phyloP scores from a whole-genome alignment of 2,329 filamentous ascomycete genomes.

The Fusarium chlamydosporum region DNA sequence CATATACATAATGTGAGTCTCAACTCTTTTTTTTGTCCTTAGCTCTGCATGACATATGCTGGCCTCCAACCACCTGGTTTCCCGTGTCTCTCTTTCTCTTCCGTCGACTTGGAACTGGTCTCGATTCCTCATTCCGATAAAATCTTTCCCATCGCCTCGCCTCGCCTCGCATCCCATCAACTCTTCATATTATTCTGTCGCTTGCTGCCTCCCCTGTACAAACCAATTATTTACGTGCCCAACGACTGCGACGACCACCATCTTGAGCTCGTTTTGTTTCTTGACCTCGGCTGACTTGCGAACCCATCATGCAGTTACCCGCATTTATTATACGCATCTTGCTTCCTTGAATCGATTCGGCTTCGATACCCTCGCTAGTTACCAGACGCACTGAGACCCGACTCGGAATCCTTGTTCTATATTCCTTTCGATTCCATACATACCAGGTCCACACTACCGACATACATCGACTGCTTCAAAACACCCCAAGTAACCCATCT shows the following conservation, averaged over 20 bases:
- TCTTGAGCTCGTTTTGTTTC: slow-evolving; percentile 31
- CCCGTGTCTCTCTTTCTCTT: slow-evolving; percentile 21
- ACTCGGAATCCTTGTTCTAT: slow-evolving; percentile 41
- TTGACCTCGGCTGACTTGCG: slow-evolving; percentile 42
- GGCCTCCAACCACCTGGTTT: slow-evolving; percentile 51
- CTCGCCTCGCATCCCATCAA: slow-evolving; percentile 28
- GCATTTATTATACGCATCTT: slow-evolving; percentile 44
- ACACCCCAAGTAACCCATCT: slow-evolving; percentile 21
- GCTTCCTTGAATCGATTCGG: slow-evolving; percentile 46
- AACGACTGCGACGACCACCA: slow-evolving; percentile 34
- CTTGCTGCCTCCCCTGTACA: slow-evolving; percentile 17
- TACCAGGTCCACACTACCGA: slow-evolving; percentile 19
- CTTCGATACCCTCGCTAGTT: slow-evolving; percentile 44
- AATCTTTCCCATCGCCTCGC: slow-evolving; percentile 13
- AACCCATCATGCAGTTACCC: slow-evolving; percentile 51
- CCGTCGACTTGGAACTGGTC: slow-evolving; percentile 17
- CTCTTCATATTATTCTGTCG: slow-evolving; percentile 24
- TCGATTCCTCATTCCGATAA: slow-evolving; percentile 39
- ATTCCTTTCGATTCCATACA: slow-evolving; percentile 28
- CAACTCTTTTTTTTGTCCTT: slow-evolving; percentile 48
- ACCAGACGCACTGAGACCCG: slow-evolving; percentile 36
- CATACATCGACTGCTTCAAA: slow-evolving; percentile 42
- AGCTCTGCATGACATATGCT: slow-evolving; percentile 49
- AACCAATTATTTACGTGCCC: slow-evolving; percentile 21
- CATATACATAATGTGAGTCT: slow-evolving; percentile 56